Base-by-base conservation (phyloP, 139 green algal genomes). In the Pleodorina starrii region DNA sequence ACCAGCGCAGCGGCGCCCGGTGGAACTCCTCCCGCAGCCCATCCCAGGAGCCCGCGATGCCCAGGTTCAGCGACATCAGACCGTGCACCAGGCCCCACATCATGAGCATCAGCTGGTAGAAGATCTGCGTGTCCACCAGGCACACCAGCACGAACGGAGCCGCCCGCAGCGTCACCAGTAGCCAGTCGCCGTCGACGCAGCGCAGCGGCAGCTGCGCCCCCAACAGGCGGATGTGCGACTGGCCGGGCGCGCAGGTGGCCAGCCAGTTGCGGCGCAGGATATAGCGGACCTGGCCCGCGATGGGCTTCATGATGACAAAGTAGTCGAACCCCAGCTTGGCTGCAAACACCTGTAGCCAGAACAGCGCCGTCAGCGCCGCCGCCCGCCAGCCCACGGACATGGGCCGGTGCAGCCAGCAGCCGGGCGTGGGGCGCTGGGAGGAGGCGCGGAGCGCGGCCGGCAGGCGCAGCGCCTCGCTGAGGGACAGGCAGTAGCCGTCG, bases 291-390 rank as follows among this genome's bases (percentile, higher is more conserved):
- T 88, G 85, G 1, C 36, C 73, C 12, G 90, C 89, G 29, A 88
- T 84, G 36, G 91, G 91, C 79, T 87, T 84, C 88, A 76, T 81
- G 50, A 94, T 89, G n/a, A 94, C 71, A 27, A 79, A 91, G 91
- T 94, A 94, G 82, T 94, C 91, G 85, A 94, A 94, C 50, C 85
- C 89, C n/a, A 90, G 1, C 89, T 94, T 94, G 73, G 91, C 90
- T 25, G 40, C 81, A 25, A 94, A 54, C 12, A 82, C 69, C 51
- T 89, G 84, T 17, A 88, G 12, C 91, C 91, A 94, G 91, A 94
- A 94, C 17, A 92, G 43, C 16, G 42, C 54, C 21, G 91, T 91
- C 32, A 86, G 76, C 29, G 36, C 25, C 25, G 84, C 85, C 10
- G 87, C 46, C 51, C 90, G 83, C 86, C 79, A 91, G 42, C 90